Evolutionary conservation across 345 rosid genomes (phyloP), one percentile per base, ranked within the genome.

Genomic region (Balakata baccata): DNA sequence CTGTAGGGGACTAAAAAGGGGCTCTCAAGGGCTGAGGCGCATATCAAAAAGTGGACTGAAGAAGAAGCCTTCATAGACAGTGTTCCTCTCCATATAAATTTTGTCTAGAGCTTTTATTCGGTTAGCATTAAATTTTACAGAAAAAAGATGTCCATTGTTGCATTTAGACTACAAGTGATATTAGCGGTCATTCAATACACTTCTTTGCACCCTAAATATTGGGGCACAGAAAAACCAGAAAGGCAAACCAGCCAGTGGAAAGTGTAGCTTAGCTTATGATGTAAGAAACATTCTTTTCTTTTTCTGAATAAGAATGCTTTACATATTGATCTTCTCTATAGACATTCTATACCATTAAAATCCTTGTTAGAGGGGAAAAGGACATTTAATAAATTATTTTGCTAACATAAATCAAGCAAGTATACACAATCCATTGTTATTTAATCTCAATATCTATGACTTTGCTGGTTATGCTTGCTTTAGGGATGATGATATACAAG

Each of bases 11-110:
- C 22, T 79, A 49, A 79, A 59, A 58, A 58, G 60, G 50, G 68
- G 78, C 41, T 54, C 71, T 37, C 77, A 79, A 65, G 74, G 38
- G 25, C 66, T 79, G 78, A 74, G 51, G 78, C 82, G 75, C 23
- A 74, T 79, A 56, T 37, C 75, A n/a, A 70, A 66, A 66, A 18
- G 58, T 52, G 65, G 68, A 51, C 69, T 49, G 64, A 79, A 64
- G 72, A 79, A 74, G 20, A 69, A 74, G 60, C 64, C 78, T 20
- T 60, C 67, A 16, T 69, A 73, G 66, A 22, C 14, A 53, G 25
- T 16, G 16, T 13, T 12, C 1, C 16, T 64, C 17, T 10, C 1
- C 57, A 60, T 4, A 6, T 14, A 10, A 37, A 37, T 38, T 38
- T 17, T 11, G 66, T 38, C 14, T 5, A 37, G 66, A 62, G 37